phyloP scores from a whole-genome alignment of 768 basidiomycete genomes.

The Coprinellus aureogranulatus region DNA sequence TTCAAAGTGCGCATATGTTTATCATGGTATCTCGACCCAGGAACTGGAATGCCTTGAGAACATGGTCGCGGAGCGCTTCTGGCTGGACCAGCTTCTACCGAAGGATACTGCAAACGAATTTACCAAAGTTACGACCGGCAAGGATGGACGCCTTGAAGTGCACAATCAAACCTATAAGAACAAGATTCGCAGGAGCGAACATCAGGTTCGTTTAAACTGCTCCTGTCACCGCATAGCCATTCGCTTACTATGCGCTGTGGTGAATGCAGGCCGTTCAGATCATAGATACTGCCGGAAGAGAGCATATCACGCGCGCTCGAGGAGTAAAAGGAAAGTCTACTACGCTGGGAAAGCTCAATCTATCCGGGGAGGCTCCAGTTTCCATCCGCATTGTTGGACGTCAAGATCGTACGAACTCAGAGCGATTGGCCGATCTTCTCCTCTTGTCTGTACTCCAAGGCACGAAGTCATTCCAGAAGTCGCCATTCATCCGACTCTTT shows the following conservation, averaged over 20 bases:
- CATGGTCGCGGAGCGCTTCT: conserved; percentile 29
- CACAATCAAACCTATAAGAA: conserved; percentile 42
- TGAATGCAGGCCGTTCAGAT: no score
- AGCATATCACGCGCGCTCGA: conserved; percentile 30
- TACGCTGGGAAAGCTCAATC: conserved; percentile 20
- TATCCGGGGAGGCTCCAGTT: conserved; percentile 22
- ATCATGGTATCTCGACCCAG: conserved; percentile 13
- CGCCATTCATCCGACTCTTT: conserved; percentile 33
- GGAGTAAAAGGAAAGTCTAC: conserved; percentile 34
- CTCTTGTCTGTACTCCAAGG: conserved; percentile 36
- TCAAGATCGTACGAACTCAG: conserved; percentile 37
- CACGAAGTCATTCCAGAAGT: conserved; percentile 22
- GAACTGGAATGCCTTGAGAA: conserved; percentile 29
- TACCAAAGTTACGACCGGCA: conserved; percentile 15
- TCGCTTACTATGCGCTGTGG: no score
- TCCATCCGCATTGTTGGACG: conserved; percentile 41
- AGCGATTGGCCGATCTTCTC: conserved; percentile 37
- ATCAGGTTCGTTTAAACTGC: conserved; percentile 28
- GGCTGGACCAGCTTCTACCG: conserved; percentile 32
- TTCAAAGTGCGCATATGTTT: not conserved
- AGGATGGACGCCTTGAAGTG: conserved; percentile 29
- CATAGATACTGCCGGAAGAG: conserved; percentile 24
- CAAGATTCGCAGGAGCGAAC: conserved; percentile 30
- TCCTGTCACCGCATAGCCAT: no score
- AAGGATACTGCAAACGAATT: conserved; percentile 34